Conservation (phyloP, 129 eudicot genomes). For the Escallonia rubra region DNA sequence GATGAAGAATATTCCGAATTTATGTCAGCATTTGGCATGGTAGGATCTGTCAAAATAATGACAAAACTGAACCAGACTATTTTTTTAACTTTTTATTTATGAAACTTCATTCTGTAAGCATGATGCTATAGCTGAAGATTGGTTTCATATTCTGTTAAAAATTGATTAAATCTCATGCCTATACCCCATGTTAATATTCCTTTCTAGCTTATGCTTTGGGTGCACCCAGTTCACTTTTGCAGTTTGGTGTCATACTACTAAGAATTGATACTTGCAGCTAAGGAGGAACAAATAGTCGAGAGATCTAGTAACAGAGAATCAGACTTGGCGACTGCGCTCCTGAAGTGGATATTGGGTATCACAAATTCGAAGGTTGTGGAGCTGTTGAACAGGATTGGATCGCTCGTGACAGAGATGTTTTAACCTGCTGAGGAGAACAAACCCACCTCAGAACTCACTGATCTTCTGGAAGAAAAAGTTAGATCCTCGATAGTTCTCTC, state of each 20-base stretch:
- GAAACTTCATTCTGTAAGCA: too few species aligned
- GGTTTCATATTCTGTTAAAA: too few species aligned
- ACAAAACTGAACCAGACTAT: too few species aligned
- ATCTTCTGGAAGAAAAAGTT: constrained; percentile 38
- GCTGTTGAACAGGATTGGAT: constrained; percentile 27
- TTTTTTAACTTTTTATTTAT: too few species aligned
- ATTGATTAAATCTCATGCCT: too few species aligned
- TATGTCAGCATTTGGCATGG: too few species aligned
- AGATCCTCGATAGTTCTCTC: constrained; percentile 55
- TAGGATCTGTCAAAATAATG: too few species aligned
- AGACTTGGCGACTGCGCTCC: constrained; percentile 24
- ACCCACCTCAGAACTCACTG: constrained; percentile 24
- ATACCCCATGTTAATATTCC: too few species aligned
- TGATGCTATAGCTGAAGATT: too few species aligned
- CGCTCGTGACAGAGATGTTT: constrained; percentile 23
- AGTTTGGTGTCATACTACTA: background rate
- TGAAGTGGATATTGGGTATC: constrained; percentile 44
- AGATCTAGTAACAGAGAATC: constrained; percentile 17
- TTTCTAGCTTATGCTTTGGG: too few species aligned
- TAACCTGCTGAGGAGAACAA: constrained; percentile 5
- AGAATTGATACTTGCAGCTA: constrained; percentile 20
- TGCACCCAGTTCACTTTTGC: background rate
- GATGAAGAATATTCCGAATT: too few species aligned
- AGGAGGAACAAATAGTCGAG: background rate
- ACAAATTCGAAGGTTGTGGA: constrained; percentile 32